Evolutionary conservation across 768 basidiomycete genomes (phyloP), one percentile per base, ranked within the genome.

Genomic region (Rhizopogon vulgaris): DNA sequence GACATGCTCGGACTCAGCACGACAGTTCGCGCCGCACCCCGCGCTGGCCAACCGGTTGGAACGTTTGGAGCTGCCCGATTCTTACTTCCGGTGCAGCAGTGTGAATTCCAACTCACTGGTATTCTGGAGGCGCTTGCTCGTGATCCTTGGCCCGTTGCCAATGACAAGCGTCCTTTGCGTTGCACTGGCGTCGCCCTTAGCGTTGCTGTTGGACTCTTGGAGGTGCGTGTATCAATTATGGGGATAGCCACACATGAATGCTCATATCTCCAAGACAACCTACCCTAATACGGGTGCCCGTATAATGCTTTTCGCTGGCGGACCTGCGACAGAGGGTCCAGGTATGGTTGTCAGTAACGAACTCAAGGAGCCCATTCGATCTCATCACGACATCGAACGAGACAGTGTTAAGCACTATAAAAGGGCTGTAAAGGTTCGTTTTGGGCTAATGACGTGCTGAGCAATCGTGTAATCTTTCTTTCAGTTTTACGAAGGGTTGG

Each of bases 381-480:
- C 94, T 7, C 96, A 99, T 66, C 95, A 98, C 71, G 96, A 99
- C 63, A 98, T 98, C 61, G 96, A 99, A 63, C 79, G 93, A 17
- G 96, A 99, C 67, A 88, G 83, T 56, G 94, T 87, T 40, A 98
- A 97, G 70, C 94, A 99, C 66, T 98, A 87, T 75, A 98, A 97
- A 73, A 86, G 93, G 41, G 93, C 96, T 12, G 82, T 84, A 56
- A 99, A 98, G 84, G 95, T 94, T 55, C 46, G 75, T 60, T 9
- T 17, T 32, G 47, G 1, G 15, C 24, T 49, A 14, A 12, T 1
- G 14, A 38, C 14, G 18, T 14, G 6, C 9, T 32, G 14, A 17
- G 6, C n/a, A 11, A 12, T 39, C 6, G 24, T 22, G 17, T 50
- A 27, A 43, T 58, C 10, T 50, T 5, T 40, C 41, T 47, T 38